Percentiles rank a stretch among this genome's conserved stretches.
These are phyloP conservation scores for Spathaspora gorwiae DNA, from an alignment of 805 yeast species.

Conservation along the genomic window DNA sequence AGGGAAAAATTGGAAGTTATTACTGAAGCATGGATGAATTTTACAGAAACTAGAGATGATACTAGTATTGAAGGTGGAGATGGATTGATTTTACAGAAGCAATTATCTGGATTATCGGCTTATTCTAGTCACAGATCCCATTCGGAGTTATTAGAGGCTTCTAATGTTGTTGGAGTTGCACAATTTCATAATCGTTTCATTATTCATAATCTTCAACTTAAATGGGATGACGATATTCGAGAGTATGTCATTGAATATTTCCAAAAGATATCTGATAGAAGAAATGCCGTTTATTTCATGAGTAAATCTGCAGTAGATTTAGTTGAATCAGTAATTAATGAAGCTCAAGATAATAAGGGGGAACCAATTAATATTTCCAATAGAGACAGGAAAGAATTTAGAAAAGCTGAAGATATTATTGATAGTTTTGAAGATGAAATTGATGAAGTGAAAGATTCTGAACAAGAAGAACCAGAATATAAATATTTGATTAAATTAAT, in stretches of 20 bases:
- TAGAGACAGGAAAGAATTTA: constrained; percentile 8
- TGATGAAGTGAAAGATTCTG: constrained; percentile 27
- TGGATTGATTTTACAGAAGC: constrained; percentile 4
- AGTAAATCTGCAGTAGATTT: constrained; percentile 47
- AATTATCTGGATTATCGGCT: constrained; percentile 19
- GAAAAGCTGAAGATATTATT: constrained; percentile 30
- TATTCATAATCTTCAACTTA: constrained; percentile 66
- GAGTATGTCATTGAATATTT: constrained; percentile 60
- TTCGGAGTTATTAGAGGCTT: constrained; percentile 21
- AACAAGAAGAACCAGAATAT: constrained; percentile 42
- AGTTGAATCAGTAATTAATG: constrained; percentile 38
- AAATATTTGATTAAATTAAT: constrained; percentile 64
- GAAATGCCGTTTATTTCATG: constrained; percentile 41
- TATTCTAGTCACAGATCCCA: constrained; percentile 26
- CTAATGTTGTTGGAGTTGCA: constrained; percentile 17
- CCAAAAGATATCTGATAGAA: constrained; percentile 39
- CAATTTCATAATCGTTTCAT: constrained; percentile 65
- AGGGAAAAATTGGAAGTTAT: constrained; percentile 23
- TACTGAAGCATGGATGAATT: constrained; percentile 18
- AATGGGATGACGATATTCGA: constrained; percentile 72
- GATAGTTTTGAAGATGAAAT: constrained; percentile 52
- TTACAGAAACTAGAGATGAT: constrained; percentile 11
- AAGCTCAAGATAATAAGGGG: constrained; percentile 1
- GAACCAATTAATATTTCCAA: constrained; percentile 4
- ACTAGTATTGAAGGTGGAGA: neutral